Conservation (phyloP, 1,284 basidiomycete genomes). For the Cutaneotrichosporon cavernicola region DNA sequence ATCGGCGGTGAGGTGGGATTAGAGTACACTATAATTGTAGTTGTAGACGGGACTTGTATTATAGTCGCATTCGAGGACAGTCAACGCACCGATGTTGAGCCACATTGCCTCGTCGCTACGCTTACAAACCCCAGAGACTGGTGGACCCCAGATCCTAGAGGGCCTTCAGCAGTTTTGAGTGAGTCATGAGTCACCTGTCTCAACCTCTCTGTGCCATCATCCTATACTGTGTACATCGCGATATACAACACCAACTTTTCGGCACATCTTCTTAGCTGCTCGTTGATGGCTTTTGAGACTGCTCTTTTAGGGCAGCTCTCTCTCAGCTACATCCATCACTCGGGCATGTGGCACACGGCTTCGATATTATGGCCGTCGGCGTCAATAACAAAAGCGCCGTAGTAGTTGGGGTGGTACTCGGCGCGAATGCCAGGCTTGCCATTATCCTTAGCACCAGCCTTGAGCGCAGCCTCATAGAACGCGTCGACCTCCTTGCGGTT, state of each 20-base stretch:
- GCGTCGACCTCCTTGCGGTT: conserved; percentile 13
- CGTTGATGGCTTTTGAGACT: neutral
- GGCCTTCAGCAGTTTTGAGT: no score
- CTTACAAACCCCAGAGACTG: no score
- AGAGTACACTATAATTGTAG: neutral
- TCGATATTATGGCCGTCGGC: conserved; percentile 25
- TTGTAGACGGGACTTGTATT: neutral
- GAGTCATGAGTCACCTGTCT: no score
- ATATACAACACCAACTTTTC: neutral
- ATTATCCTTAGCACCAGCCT: conserved; percentile 19
- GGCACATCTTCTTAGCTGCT: neutral
- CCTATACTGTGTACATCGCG: neutral
- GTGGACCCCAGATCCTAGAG: no score
- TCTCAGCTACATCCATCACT: neutral
- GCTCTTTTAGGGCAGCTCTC: neutral
- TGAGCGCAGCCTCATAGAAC: conserved; percentile 21
- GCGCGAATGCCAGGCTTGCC: conserved; percentile 21
- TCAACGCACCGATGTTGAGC: no score
- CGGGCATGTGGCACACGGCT: conserved; percentile 20
- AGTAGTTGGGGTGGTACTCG: conserved; percentile 25
- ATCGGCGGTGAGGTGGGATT: neutral
- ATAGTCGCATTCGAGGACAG: neutral
- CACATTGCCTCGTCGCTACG: no score
- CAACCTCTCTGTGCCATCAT: neutral
- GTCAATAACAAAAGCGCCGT: conserved; percentile 23